phyloP scores from a whole-genome alignment of 805 yeast genomes.

The Saccharomycopsis olivae region DNA sequence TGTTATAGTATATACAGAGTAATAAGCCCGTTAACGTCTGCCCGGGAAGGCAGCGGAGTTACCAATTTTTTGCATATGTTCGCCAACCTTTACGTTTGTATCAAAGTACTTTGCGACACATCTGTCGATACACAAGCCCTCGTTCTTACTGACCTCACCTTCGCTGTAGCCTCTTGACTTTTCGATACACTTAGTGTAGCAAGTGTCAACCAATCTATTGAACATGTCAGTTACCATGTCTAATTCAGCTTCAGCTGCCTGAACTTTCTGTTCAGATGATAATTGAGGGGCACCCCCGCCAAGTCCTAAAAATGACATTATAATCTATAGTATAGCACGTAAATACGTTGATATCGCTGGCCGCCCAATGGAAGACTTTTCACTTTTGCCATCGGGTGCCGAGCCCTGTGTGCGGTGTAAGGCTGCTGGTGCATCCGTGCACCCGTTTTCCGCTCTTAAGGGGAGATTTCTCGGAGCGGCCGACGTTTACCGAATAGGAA shows the following conservation, averaged over 20 bases:
- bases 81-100: constrained; percentile 91
- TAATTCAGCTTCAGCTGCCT: constrained; percentile 93
- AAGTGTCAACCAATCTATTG: constrained; percentile 80
- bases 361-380: no score
- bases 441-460: no score
- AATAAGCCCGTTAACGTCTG: no score
- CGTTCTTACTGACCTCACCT: constrained; percentile 67
- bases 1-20: no score
- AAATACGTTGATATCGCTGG: no score
- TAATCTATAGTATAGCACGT: no score
- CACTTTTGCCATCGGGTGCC: no score
- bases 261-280: constrained; percentile 63
- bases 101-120: constrained; percentile 94
- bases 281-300: constrained; percentile 68
- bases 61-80: constrained; percentile 48
- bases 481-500: no score
- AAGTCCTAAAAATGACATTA: constrained; percentile 65
- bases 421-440: no score
- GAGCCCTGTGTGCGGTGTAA: no score
- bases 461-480: no score
- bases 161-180: constrained; percentile 44
- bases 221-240: constrained; percentile 98
- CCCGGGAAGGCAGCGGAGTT: constrained; percentile 4
- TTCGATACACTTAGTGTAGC: constrained; percentile 78
- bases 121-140: constrained; percentile 84